Percentiles rank a stretch among this genome's conserved stretches.
Conservation (phyloP, 768 basidiomycete species). For the Strobilomyces confusus region DNA sequence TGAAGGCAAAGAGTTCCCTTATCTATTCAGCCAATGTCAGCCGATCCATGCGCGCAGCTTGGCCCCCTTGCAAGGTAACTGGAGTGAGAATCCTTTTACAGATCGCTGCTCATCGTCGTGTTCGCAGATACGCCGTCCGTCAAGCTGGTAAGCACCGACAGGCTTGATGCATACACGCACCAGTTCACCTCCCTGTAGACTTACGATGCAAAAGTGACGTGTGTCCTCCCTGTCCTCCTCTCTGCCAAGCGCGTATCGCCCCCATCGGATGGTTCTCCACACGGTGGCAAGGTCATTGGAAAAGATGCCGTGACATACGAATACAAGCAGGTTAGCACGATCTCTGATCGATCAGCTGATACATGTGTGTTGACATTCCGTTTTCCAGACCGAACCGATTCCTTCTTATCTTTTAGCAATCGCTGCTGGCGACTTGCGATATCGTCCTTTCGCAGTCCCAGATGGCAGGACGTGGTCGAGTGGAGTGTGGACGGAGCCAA, state of each 20-base stretch:
- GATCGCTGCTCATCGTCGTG: background rate
- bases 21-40: constrained; percentile 90
- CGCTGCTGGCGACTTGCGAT: constrained; percentile 78
- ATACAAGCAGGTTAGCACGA: constrained; percentile 66
- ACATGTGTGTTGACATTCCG: background rate
- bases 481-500: constrained; percentile 91
- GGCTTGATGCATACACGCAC: background rate
- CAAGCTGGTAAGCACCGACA: constrained; percentile 57
- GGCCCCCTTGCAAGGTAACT: constrained; percentile 70
- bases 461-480: constrained; percentile 71
- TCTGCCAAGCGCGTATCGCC: constrained; percentile 82
- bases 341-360: background rate
- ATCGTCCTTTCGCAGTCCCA: constrained; percentile 57
- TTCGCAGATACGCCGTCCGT: constrained; percentile 77
- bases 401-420: constrained; percentile 90
- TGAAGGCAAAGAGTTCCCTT: constrained; percentile 81
- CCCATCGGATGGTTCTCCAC: constrained; percentile 48
- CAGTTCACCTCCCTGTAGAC: constrained; percentile 41
- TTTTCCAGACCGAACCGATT: constrained; percentile 70
- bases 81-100: background rate
- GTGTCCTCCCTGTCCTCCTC: constrained; percentile 78
- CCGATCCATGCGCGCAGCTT: constrained; percentile 85
- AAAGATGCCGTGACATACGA: constrained; percentile 68
- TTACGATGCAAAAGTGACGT: constrained; percentile 74
- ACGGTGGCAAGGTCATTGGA: constrained; percentile 72